These are phyloP conservation scores for Alternaria ethzedia DNA, from an alignment of 2,329 filamentous ascomycete genomes.

Conservation along the genomic window DNA sequence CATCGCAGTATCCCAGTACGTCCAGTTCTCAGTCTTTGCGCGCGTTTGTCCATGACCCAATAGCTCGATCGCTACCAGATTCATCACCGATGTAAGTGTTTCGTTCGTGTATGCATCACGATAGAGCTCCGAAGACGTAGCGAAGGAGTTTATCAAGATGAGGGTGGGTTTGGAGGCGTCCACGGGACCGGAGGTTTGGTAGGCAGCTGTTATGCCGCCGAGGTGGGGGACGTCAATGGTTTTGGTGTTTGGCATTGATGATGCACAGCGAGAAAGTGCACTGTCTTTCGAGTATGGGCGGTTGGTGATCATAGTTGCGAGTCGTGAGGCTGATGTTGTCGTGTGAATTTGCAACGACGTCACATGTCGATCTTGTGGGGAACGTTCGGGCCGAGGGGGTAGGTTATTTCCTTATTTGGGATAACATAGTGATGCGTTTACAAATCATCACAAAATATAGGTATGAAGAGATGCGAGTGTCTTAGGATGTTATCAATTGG, in stretches of 20 bases:
- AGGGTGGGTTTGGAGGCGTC: constrained; percentile 56
- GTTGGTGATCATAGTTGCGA: background rate
- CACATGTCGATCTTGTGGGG: background rate
- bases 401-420: background rate
- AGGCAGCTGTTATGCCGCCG: constrained; percentile 57
- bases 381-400: background rate
- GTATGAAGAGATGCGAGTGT: background rate
- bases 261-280: background rate
- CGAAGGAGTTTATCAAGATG: constrained; percentile 60
- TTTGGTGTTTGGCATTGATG: constrained; percentile 44
- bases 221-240: constrained; percentile 57
- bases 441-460: background rate
- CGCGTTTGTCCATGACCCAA: constrained; percentile 61
- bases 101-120: constrained; percentile 48
- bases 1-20: constrained; percentile 62
- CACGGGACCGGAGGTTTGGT: constrained; percentile 51
- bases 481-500: background rate
- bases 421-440: background rate
- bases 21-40: constrained; percentile 55
- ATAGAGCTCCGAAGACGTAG: constrained; percentile 57
- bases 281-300: background rate
- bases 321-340: background rate
- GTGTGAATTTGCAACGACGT: background rate
- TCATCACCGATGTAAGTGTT: constrained; percentile 49
- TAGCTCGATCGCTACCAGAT: constrained; percentile 61